These are phyloP conservation scores for Scutellaria baicalensis DNA, from an alignment of 257 asterid genomes.

Conservation along the genomic window DNA sequence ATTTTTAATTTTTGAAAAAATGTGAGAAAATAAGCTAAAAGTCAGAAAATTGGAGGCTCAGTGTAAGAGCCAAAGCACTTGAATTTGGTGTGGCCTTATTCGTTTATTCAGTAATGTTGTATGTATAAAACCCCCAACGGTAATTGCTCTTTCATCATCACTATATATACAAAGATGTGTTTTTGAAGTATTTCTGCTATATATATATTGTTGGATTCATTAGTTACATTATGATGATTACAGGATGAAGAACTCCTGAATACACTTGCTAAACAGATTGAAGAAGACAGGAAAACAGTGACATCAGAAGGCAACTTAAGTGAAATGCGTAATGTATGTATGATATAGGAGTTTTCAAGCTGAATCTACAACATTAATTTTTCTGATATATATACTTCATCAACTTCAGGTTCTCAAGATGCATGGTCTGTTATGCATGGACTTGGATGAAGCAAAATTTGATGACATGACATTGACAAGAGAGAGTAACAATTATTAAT, in stretches of 20 bases:
- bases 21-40: too few relatives aligned
- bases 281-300: constrained; percentile 70
- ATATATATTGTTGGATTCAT: too few relatives aligned
- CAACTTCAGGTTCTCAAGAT: constrained; percentile 67
- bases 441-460: constrained; percentile 48
- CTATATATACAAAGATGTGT: too few relatives aligned
- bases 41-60: too few relatives aligned
- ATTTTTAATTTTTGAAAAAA: too few relatives aligned
- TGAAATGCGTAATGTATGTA: constrained; percentile 42
- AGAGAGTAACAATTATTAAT: constrained; percentile 59
- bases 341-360: background rate
- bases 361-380: background rate
- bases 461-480: constrained; percentile 61
- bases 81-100: too few relatives aligned
- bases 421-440: constrained; percentile 51
- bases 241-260: constrained; percentile 73
- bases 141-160: constrained; percentile 16
- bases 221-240: too few relatives aligned
- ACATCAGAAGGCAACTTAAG: constrained; percentile 68
- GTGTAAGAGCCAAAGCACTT: too few relatives aligned
- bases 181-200: too few relatives aligned
- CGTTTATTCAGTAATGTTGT: constrained; percentile 48
- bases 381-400: background rate
- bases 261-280: constrained; percentile 62
- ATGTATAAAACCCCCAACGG: constrained; percentile 54